Evolutionary conservation across 2,329 filamentous ascomycete genomes (phyloP).

Genomic region (Colletotrichum camelliae): DNA sequence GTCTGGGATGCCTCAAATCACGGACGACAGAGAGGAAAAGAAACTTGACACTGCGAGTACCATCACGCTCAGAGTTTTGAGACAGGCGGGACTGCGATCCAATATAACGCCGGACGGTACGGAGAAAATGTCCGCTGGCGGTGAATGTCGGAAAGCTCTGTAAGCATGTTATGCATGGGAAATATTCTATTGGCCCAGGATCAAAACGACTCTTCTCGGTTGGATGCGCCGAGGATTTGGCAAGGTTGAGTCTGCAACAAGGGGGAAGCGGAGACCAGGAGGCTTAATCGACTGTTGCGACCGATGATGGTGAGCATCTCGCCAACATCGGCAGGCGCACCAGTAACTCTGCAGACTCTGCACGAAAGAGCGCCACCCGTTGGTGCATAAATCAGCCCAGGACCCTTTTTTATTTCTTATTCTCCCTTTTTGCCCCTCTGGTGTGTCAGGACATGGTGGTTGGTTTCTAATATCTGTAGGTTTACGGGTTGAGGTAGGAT

Average conservation of each 20-base stretch:
- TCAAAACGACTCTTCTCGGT: background rate
- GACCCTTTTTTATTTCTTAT: constrained; percentile 5
- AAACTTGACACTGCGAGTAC: background rate
- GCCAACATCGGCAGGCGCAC: background rate
- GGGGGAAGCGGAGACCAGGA: background rate
- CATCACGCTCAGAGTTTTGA: background rate
- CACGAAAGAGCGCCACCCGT: background rate
- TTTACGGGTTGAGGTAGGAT: background rate
- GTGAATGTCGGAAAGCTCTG: background rate
- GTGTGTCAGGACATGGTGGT: background rate
- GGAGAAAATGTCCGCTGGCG: background rate
- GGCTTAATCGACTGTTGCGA: background rate
- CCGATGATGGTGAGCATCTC: background rate
- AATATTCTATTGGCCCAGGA: background rate
- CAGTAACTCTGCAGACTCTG: background rate
- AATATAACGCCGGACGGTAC: background rate
- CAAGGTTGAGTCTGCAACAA: background rate
- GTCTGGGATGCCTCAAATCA: background rate
- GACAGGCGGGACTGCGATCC: background rate
- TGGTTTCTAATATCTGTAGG: background rate
- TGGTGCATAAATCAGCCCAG: constrained; percentile 15
- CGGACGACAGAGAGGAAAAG: background rate
- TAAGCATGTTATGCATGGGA: background rate
- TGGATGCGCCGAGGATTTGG: background rate
- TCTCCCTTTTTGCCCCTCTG: background rate